phyloP scores from a whole-genome alignment of 495 filamentous ascomycete genomes.

The Ramalina intermedia region DNA sequence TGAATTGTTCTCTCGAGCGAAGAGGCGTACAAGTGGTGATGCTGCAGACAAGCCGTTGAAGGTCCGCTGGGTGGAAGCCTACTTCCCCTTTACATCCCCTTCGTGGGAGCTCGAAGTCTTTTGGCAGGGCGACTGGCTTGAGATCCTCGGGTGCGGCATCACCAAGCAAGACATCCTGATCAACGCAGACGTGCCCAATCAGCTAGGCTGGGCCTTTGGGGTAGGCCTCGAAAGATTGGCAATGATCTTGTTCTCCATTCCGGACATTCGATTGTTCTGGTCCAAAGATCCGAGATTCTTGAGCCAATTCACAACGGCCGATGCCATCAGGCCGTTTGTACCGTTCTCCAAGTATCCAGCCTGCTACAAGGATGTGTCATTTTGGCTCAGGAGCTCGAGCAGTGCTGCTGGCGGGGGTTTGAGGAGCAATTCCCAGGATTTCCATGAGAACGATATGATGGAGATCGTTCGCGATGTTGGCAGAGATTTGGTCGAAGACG shows the following conservation, averaged over 20 bases:
- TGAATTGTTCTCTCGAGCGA: constrained; percentile 71
- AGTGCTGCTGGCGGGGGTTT: constrained; percentile 37
- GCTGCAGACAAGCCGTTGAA: constrained; percentile 49
- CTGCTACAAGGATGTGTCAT: constrained; percentile 82
- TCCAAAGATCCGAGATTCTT: constrained; percentile 70
- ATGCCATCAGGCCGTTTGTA: constrained; percentile 50
- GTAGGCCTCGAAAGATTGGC: constrained; percentile 85
- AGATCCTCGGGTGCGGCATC: constrained; percentile 87
- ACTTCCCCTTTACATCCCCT: constrained; percentile 88
- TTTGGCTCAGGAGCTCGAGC: constrained; percentile 59
- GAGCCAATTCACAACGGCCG: constrained; percentile 49
- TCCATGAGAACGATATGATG: constrained; percentile 97
- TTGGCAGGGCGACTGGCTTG: constrained; percentile 90
- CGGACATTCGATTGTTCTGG: constrained; percentile 98
- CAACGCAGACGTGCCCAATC: constrained; percentile 58
- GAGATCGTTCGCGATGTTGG: constrained; percentile 71
- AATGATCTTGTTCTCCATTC: constrained; percentile 91
- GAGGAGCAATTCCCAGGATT: constrained; percentile 29
- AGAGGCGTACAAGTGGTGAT: constrained; percentile 22
- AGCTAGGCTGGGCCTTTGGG: constrained; percentile 92
- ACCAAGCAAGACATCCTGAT: constrained; percentile 64
- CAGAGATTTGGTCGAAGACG: constrained; percentile 77
- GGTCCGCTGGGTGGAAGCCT: constrained; percentile 90
- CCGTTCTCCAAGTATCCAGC: constrained; percentile 83
- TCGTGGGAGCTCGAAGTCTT: constrained; percentile 94